phyloP scores from a whole-genome alignment of 768 basidiomycete species.

The Psilocybe cyanescens region DNA sequence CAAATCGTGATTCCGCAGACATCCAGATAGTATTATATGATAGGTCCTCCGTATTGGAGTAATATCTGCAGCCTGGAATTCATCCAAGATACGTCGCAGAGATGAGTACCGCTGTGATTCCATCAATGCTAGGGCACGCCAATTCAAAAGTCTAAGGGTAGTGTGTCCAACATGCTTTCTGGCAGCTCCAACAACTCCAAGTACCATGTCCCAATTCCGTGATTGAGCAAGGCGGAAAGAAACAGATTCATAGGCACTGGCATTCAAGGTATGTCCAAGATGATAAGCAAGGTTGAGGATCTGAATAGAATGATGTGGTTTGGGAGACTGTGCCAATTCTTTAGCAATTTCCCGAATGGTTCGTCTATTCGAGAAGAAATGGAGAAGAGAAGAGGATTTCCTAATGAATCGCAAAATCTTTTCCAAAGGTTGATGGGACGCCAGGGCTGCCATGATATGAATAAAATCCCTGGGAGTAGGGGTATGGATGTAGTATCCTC shows the following conservation, averaged over 20 bases:
- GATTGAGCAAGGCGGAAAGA: conserved; percentile 50
- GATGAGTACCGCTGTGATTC: conserved; percentile 53
- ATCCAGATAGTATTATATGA: conserved; percentile 68
- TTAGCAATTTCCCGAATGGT: conserved; percentile 35
- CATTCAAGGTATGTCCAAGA: conserved; percentile 53
- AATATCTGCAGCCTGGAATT: conserved; percentile 51
- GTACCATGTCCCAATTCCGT: conserved; percentile 54
- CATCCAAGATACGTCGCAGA: conserved; percentile 48
- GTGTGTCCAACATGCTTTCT: conserved; percentile 50
- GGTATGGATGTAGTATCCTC: neutral
- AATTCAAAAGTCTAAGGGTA: conserved; percentile 67
- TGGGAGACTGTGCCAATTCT: conserved; percentile 32
- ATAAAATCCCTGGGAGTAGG: conserved; percentile 14
- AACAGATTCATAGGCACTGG: conserved; percentile 61
- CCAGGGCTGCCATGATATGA: conserved; percentile 17
- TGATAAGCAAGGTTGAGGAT: conserved; percentile 51
- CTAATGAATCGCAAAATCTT: conserved; percentile 22
- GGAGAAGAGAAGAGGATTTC: conserved; percentile 23
- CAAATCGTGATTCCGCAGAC: conserved; percentile 72
- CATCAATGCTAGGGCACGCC: conserved; percentile 64
- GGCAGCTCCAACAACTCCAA: conserved; percentile 51
- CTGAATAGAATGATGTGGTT: conserved; percentile 44
- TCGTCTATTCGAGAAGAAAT: conserved; percentile 32
- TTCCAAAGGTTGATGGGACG: conserved; percentile 10
- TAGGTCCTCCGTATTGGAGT: conserved; percentile 65